These are phyloP conservation scores for Phytophthora chlamydospora DNA, from an alignment of 352 stramenopile genomes.

Conservation along the genomic window DNA sequence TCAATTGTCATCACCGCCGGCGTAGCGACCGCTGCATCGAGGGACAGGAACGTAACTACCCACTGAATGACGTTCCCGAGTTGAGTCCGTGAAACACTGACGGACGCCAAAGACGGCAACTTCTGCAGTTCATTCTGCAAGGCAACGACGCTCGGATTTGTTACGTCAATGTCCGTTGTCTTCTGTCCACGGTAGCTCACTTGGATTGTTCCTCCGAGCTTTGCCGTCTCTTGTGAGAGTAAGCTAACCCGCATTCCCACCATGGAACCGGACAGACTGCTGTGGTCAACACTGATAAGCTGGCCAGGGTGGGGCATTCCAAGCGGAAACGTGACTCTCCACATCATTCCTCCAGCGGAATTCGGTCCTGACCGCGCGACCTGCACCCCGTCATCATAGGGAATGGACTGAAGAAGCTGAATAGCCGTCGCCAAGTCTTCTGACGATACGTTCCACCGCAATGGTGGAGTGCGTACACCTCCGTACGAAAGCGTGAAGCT, in stretches of 20 bases:
- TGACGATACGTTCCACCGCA: slow-evolving; percentile 83
- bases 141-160: slow-evolving; percentile 5
- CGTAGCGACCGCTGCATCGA: slow-evolving; percentile 27
- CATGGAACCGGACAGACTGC: slow-evolving; percentile 40
- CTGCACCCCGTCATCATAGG: slow-evolving; percentile 48
- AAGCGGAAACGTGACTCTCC: slow-evolving; percentile 64
- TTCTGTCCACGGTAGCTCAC: slow-evolving; percentile 35
- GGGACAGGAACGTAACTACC: slow-evolving; percentile 46
- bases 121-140: slow-evolving; percentile 39
- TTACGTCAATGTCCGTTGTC: slow-evolving; percentile 46
- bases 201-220: slow-evolving; percentile 50
- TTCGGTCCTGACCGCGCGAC: slow-evolving; percentile 49
- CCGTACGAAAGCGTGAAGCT: slow-evolving; percentile 58
- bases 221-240: slow-evolving; percentile 39
- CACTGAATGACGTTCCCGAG: slow-evolving; percentile 24
- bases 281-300: slow-evolving; percentile 38
- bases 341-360: slow-evolving; percentile 44
- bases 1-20: slow-evolving; percentile 25
- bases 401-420: slow-evolving; percentile 69
- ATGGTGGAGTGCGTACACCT: slow-evolving; percentile 50
- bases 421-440: slow-evolving; percentile 81
- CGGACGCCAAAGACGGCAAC: slow-evolving; percentile 19
- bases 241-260: slow-evolving; percentile 41
- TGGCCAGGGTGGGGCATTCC: slow-evolving; percentile 38
- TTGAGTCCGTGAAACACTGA: slow-evolving; percentile 26